Percentiles rank a stretch among this genome's conserved stretches.
These are phyloP conservation scores for Geotrichum reessii DNA, from an alignment of 1,139 yeast species.

Conservation along the genomic window DNA sequence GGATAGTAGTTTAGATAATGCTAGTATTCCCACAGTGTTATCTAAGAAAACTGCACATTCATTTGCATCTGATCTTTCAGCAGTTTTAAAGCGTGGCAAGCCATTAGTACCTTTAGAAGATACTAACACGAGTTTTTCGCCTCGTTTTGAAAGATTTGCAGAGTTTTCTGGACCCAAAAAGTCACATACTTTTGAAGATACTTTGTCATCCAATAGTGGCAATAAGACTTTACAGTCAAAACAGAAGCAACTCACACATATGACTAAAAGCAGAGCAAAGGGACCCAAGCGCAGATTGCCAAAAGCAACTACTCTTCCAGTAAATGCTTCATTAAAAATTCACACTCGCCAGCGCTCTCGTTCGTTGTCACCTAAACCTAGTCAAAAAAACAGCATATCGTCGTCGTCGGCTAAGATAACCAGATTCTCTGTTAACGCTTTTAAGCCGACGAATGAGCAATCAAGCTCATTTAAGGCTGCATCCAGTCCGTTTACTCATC, in stretches of 20 bases:
- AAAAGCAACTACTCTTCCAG: conserved; percentile 21
- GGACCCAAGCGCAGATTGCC: conserved; percentile 78
- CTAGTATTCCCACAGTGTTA: conserved; percentile 13
- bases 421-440: not conserved
- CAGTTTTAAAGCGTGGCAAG: conserved; percentile 18
- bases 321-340: not conserved
- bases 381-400: not conserved
- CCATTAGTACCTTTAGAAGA: conserved; percentile 15
- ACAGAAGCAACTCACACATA: conserved; percentile 45
- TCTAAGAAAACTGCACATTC: conserved; percentile 17
- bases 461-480: conserved; percentile 1
- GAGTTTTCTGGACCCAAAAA: conserved; percentile 15
- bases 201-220: conserved; percentile 2
- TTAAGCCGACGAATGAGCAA: conserved; percentile 1
- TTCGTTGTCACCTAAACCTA: conserved; percentile 4
- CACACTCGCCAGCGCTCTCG: conserved; percentile 12
- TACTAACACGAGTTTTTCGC: conserved; percentile 17
- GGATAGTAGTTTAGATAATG: conserved; percentile 4
- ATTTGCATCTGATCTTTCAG: conserved; percentile 19
- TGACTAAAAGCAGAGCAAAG: conserved; percentile 56
- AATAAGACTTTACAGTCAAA: not conserved
- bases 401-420: not conserved
- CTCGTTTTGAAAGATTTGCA: conserved; percentile 18
- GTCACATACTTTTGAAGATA: conserved; percentile 15
- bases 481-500: not conserved